Evolutionary conservation across 495 filamentous ascomycete species (phyloP), one percentile per base, ranked within the genome.

Genomic region (Oidiodendron maius): DNA sequence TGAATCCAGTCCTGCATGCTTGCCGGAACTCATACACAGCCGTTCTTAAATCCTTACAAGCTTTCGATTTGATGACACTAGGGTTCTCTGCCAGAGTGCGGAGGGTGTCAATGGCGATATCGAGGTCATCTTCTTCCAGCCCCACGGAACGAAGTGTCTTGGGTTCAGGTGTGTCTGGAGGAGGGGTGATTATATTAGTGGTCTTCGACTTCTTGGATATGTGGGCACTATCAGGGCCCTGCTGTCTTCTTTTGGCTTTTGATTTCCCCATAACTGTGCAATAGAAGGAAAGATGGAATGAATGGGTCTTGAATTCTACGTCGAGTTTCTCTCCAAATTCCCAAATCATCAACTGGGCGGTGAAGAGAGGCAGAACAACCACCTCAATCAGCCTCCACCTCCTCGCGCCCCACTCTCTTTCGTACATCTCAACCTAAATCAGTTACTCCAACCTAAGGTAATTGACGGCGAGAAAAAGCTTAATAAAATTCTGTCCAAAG

Each of bases 21-120:
- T 68, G 60, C 12, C 64, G 66, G 46, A 74, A 74, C 24, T 69
- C 64, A 50, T 71, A 71, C 11, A 70, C 70, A 15, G 68, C 70
- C 4, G 61, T 63, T 18, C 69, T 55, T n/a, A 74, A 51, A 46
- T 69, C 66, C 43, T 66, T 71, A 57, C 69, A 72, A 17, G 59
- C 62, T 51, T 71, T 69, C 1, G 69, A 64, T 52, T 72, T 72
- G 46, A 72, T 66, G 2, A 74, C 49, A 37, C 34, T 49, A 2
- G 70, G 70, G 52, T 74, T 58, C 24, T 64, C 52, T 6, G 68
- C 46, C 2, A 75, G 61, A 1, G 64, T 56, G 0, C 47, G 56
- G 0, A 74, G 61, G 4, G 69, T 71, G 15, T 72, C 71, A 52
- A 72, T 54, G 4, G 70, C 61, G 39, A 72, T 64, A 23, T 70